These are phyloP conservation scores for Raddia distichophylla DNA, from an alignment of 176 grass and related monocot genomes.

Conservation along the genomic window DNA sequence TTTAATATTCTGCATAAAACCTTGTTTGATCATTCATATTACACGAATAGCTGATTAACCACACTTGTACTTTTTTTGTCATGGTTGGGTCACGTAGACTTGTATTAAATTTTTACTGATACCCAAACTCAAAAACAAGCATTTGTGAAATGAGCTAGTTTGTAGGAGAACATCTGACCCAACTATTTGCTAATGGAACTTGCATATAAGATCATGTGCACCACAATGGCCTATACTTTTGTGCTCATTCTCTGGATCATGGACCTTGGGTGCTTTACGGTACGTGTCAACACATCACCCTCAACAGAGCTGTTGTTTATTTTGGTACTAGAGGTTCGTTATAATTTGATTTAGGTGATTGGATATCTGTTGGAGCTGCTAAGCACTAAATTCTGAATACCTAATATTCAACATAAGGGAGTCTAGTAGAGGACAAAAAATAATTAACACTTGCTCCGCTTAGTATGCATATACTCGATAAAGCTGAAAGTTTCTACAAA, in stretches of 20 bases:
- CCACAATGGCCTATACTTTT: neutral
- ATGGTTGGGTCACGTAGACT: neutral
- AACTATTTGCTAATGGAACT: neutral
- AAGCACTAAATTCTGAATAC: neutral
- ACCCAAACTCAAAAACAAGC: neutral
- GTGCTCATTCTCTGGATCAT: conserved; percentile 8
- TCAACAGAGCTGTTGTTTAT: neutral
- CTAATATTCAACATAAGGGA: conserved; percentile 2
- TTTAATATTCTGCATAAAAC: neutral
- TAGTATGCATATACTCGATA: neutral
- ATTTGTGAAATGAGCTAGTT: neutral
- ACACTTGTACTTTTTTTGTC: neutral
- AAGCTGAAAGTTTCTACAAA: neutral
- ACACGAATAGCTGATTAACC: neutral
- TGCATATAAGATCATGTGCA: neutral
- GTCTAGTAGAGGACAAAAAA: neutral
- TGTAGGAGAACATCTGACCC: neutral
- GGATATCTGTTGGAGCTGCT: conserved; percentile 6
- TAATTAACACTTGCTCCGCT: neutral
- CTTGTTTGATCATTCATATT: neutral
- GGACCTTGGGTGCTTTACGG: neutral
- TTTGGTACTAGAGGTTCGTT: neutral
- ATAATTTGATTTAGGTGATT: neutral
- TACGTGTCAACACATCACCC: neutral
- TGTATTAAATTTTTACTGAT: neutral